These are phyloP conservation scores for Aureobasidium melanogenum DNA, from an alignment of 2,329 filamentous ascomycete species.

Conservation along the genomic window DNA sequence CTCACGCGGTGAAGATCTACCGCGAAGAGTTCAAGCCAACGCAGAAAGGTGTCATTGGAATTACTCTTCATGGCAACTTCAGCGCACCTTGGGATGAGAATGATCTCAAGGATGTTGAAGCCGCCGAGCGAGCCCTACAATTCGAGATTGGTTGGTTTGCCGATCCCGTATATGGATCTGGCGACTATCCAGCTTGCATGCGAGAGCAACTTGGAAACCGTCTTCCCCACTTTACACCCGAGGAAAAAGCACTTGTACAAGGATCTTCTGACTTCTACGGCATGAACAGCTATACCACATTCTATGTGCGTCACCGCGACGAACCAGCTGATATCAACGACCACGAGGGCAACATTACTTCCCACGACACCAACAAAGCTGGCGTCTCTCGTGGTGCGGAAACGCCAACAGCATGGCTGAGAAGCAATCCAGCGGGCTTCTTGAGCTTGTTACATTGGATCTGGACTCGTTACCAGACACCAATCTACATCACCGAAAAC, in stretches of 20 bases:
- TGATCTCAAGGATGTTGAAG: constrained; percentile 21
- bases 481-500: constrained; percentile 86
- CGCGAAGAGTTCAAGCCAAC: constrained; percentile 32
- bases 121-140: constrained; percentile 25
- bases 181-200: constrained; percentile 35
- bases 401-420: constrained; percentile 75
- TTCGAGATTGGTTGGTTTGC: constrained; percentile 33
- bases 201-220: constrained; percentile 27
- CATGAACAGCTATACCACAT: constrained; percentile 32
- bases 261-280: constrained; percentile 27
- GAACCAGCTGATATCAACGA: background rate
- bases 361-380: constrained; percentile 41
- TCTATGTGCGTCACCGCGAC: background rate
- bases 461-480: constrained; percentile 64
- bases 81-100: constrained; percentile 28
- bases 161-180: constrained; percentile 22
- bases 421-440: constrained; percentile 68
- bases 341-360: constrained; percentile 17
- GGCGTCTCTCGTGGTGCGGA: constrained; percentile 53
- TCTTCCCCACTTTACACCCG: constrained; percentile 24
- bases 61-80: constrained; percentile 32
- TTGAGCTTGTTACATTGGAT: constrained; percentile 69
- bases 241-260: constrained; percentile 23
- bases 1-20: background rate
- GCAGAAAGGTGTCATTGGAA: constrained; percentile 20